phyloP scores from a whole-genome alignment of 2,329 filamentous ascomycete species.

The Dryadomyces quercivorus region DNA sequence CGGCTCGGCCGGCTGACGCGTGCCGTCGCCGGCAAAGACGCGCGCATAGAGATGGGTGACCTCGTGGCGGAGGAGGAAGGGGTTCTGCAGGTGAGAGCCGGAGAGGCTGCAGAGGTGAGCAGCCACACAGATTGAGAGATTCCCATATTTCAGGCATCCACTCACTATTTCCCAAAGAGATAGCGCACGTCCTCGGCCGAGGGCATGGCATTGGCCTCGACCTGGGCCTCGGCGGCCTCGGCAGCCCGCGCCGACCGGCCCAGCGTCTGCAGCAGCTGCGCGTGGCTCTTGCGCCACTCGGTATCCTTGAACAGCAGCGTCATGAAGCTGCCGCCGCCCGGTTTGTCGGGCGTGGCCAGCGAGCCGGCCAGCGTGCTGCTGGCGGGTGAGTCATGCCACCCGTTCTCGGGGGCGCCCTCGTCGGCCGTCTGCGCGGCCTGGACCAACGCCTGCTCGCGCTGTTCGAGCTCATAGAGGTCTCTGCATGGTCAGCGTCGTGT shows the following conservation, averaged over 20 bases:
- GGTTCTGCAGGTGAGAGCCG: conserved; percentile 1
- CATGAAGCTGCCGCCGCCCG: not conserved
- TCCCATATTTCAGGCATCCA: too few species aligned
- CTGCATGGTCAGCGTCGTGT: conserved; percentile 1
- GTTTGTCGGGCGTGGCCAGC: not conserved
- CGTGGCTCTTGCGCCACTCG: conserved; percentile 1
- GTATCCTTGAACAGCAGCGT: not conserved
- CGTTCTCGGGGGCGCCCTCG: not conserved
- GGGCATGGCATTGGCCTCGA: conserved; percentile 1
- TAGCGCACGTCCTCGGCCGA: conserved; percentile 1
- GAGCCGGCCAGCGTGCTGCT: not conserved
- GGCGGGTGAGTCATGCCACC: too few species aligned
- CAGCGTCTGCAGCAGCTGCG: not conserved
- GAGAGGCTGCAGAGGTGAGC: not conserved
- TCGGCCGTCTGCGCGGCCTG: not conserved
- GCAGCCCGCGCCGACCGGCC: not conserved
- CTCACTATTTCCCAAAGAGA: conserved; percentile 1
- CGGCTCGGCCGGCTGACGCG: not conserved
- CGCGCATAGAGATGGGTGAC: not conserved
- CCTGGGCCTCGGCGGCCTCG: not conserved
- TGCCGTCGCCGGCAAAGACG: not conserved
- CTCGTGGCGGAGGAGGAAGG: not conserved
- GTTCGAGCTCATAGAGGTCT: conserved; percentile 16
- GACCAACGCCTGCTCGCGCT: conserved; percentile 8
- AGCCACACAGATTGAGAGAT: too few species aligned